Base-by-base conservation (phyloP, 345 rosid genomes). In the Jatropha curcas region DNA sequence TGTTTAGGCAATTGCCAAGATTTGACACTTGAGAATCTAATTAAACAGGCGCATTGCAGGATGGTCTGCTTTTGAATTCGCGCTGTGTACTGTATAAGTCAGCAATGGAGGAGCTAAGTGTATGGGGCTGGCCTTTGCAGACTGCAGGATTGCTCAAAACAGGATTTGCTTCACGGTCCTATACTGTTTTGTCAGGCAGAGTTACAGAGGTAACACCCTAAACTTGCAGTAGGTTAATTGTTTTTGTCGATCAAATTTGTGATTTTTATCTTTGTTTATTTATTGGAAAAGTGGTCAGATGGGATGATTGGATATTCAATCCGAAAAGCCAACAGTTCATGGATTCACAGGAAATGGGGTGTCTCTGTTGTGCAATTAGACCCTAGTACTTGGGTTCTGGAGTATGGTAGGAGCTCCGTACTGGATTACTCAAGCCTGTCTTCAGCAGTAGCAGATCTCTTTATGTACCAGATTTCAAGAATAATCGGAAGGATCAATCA, bases 101-200 rank as follows among this genome's bases (percentile, higher is more conserved):
- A 1, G 59, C 71, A n/a, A 60, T 61, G 12, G 99, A 92, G 82
- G 98, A 92, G 70, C 93, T 95, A 35, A 86, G 86, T 77, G 77
- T 92, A 52, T 91, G 99, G 99, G 98, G 96, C 28, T 95, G 99
- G 99, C 98, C 99, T 70, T 74, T 95, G 78, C 99, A 90, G 55
- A 88, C 94, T 0, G 89, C 93, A 0, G 97, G 97, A 28, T 73
- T 92, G 85, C 86, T 86, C 63, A 34, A 77, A 30, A 65, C 90
- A 14, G 88, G 90, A 22, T 72, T 82, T 74, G 84, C 86, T 31
- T 84, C 96, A 4, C 82, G 81, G 22, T 87, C 89, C 0, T 81
- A 88, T 65, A 87, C 87, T 1, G 67, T 92, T 1, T 68, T 92
- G 76, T 84, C 90, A n/a, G 99, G 97, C 63, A 86, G 94, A 81